Base-by-base conservation (phyloP, 345 rosid genomes). In the Kandelia obovata region DNA sequence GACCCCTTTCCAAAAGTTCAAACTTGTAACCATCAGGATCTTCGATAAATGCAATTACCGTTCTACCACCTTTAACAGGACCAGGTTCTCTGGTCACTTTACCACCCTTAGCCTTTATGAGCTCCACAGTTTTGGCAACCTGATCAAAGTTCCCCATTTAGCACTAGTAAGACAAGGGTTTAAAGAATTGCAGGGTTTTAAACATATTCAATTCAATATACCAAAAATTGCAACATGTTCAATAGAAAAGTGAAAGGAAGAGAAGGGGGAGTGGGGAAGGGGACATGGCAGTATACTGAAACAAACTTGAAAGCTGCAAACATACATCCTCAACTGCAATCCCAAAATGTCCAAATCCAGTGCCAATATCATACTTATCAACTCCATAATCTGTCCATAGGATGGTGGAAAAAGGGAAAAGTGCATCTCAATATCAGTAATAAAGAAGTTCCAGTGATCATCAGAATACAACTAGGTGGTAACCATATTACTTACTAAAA, bases 1-100 rank as follows among this genome's bases (percentile, higher is more conserved):
- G 94, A 59, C 90, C 96, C 76, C 99, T 95, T 80, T 95, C 98
- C 81, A 95, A 77, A 56, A 95, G 89, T 76, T 95, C 99, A 83
- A 95, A 95, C 78, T 88, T 92, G 78, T 92, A 95, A 78, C 98
- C 99, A 81, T 92, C 97, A 62, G 96, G 97, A 83, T 94, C 97
- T 83, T 92, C 96, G 64, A 92, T 76, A 80, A 92, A 95, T 34
- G 99, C 99, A 60, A 92, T 92, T 6, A 91, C 85, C 34, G 96
- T 87, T n/a, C 59, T 88, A 46, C 98, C 96, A 71, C 96, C 97
- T 83, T 94, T 88, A 60, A 94, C 96, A 67, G 96, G 90, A 74
- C 93, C 96, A 73, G 96, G 96, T 79, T 92, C 97, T 73, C 97
- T 83, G 20, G 88, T 87, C 46, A 94, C 93, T 78, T 85, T 92